Evolutionary conservation across 1,139 yeast genomes (phyloP), one percentile per base, ranked within the genome.

Genomic region (Scheffersomyces stambukii): DNA sequence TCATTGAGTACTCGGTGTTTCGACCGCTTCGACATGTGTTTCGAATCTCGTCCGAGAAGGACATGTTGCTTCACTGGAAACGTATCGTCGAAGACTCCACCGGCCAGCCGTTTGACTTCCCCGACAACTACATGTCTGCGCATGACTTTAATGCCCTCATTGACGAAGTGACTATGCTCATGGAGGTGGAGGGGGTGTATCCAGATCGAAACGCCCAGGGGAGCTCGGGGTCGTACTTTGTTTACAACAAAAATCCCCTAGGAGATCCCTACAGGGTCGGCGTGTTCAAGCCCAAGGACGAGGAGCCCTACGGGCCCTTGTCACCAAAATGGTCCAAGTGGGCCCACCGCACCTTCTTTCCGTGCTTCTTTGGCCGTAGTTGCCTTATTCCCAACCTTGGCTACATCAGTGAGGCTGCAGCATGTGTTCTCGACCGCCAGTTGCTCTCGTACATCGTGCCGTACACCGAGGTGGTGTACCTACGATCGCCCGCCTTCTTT

Each of bases 291-390:
- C 91, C 91, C 5, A 80, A 80, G 46, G 86, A 81, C 51, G 91
- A 81, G 51, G 89, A 81, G 42, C 91, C 89, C 0, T 81, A 81
- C 46, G 91, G 89, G 0, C 85, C 88, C 0, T 48, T 81, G 30
- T 77, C 83, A 5, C 89, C 89, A 0, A 81, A 81, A 49, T 79
- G 89, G 88, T 74, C 84, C 2, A 81, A 81, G 54, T 81, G 89
- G 89, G 50, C 80, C 6, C 89, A 81, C 48, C 54, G 89, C 37
- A 81, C 81, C 17, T 67, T 81, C 38, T 81, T 81, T 36, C 89
- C 89, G 1, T 81, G 88, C 45, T 81, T 78, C 46, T 81, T 81
- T 54, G 89, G 91, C 3, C 52, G 91, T 32, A 72, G 82, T 21
- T 80, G 88, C 45, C 55, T 81, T 33, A 79, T 81, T 16, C 86